Evolutionary conservation across 2,329 filamentous ascomycete species (phyloP), one percentile per base, ranked within the genome.

Genomic region (Aspergillus brasiliensis): DNA sequence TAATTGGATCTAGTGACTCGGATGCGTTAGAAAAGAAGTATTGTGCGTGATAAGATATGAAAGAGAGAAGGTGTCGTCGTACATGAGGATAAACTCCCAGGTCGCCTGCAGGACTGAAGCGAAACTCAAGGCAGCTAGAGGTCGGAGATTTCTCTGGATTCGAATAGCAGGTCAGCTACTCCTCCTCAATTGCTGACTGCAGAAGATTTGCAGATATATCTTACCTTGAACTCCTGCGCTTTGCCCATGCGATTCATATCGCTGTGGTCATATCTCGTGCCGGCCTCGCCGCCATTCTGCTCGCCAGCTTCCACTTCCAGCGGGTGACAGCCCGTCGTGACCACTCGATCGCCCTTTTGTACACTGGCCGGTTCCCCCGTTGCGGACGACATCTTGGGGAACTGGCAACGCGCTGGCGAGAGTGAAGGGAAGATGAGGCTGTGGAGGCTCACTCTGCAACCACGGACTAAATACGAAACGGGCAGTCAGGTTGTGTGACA

Each of bases 61-160:
- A 5, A 31, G 6, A n/a, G 6, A n/a, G 23, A 5, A 6, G 0
- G 31, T 44, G 25, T 4, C 69, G 57, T 47, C 69, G 57, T 47
- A 75, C 71, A 75, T 71, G 11, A 75, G 52, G 48, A 75, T 63
- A 65, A 70, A 75, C 56, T 75, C 72, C 73, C 73, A 76, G 0
- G 73, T 75, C 6, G 72, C 73, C 51, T 74, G 72, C 15, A 75
- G 51, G n/a, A 75, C 69, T 0, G 73, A 71, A 13, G 73, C 67
- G 59, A 75, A 75, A 54, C 72, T 75, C 8, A 75, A 59, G 8
- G 73, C 73, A 5, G 73, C 71, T 5, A 75, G 38, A 5, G 72
- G 72, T 34, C 71, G 70, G 44, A 74, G 59, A 25, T 72, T 73
- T 64, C 73, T 67, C 73, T 75, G 10, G 8, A 3, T 23, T 51